Base-by-base conservation (phyloP, 2,329 filamentous ascomycete species). In the Ceratocystis smalleyi region DNA sequence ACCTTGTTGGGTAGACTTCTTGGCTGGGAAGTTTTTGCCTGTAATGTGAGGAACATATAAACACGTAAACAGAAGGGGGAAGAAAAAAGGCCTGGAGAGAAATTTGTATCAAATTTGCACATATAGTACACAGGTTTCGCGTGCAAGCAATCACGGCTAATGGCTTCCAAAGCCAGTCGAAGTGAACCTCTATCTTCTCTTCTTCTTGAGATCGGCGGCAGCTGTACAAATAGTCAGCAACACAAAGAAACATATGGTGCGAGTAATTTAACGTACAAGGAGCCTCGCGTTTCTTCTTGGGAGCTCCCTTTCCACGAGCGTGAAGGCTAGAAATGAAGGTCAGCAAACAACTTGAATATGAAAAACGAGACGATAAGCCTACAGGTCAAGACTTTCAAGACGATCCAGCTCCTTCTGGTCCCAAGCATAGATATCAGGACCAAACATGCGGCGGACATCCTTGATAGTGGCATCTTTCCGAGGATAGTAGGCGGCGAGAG, bases 401-500 rank as follows among this genome's bases (percentile, higher is more conserved):
- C 94, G 85, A 68, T 94, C 87, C 70, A 89, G 83, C 73, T 95
- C 89, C 3, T 80, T 78, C 67, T 94, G 86, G 70, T 96, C 83
- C 71, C 85, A 84, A 5, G 86, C 84, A 66, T 84, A 79, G 66
- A 90, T 77, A 6, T 83, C 81, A 7, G 86, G 80, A 19, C 78
- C 79, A 70, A 91, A 90, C 60, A 82, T 77, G 67, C 83, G 83
- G 72, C 87, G 84, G 67, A 96, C 74, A 69, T 95, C 89, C 69
- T 83, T 81, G 67, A 95, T 82, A 0, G 86, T 86, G 27, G 83
- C 83, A 17, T 86, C 78, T 68, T 79, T 87, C 68, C 85, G 84
- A 1, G 94, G 94, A 73, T 99, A 99, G 79, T 96, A 99, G 65
- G 89, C 81, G 47, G 86, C 87, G 68, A 96, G 77, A 0, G 87